Evolutionary conservation across 225 moss, liverwort and hornwort species (phyloP).

Genomic region (Antitrichia curtipendula): DNA sequence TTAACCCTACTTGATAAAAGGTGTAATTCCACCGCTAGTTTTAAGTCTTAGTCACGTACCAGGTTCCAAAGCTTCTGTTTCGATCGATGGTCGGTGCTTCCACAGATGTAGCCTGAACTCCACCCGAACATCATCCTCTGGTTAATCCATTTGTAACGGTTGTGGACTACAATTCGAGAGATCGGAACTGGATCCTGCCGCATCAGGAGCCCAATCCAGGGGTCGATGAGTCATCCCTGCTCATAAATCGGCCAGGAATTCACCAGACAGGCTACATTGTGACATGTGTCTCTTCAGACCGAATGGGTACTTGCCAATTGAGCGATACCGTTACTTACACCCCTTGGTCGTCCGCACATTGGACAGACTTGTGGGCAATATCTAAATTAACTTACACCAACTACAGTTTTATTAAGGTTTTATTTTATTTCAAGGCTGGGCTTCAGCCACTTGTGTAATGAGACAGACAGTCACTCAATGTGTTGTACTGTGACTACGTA

Average conservation of each 20-base stretch:
- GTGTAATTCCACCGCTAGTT: background rate
- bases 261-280: conserved; percentile 2
- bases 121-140: background rate
- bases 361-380: background rate
- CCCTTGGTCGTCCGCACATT: background rate
- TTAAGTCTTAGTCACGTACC: background rate
- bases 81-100: background rate
- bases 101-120: background rate
- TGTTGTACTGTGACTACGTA: background rate
- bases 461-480: background rate
- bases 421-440: background rate
- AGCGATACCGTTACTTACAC: background rate
- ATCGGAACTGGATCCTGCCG: background rate
- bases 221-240: background rate
- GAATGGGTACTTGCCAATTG: conserved; percentile 5
- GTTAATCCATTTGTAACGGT: background rate
- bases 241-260: background rate
- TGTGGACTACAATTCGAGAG: background rate
- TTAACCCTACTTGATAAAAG: background rate
- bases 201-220: background rate
- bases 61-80: background rate
- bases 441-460: background rate
- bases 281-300: conserved; percentile 6
- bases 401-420: background rate
- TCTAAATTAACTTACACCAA: background rate